phyloP scores from a whole-genome alignment of 1,284 basidiomycete species.

The Cryptococcus maquisensis region DNA sequence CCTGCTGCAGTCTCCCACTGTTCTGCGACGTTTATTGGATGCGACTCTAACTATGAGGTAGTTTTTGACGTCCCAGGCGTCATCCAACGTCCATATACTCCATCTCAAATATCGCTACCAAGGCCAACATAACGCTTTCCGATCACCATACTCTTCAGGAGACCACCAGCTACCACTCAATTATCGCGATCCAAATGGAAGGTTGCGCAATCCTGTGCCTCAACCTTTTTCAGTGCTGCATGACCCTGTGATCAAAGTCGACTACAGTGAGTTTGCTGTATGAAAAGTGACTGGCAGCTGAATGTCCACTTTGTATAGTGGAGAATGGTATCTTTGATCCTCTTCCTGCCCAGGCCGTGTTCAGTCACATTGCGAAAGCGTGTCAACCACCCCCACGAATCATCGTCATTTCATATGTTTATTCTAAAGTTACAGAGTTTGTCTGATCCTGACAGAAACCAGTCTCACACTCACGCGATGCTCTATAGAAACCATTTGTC shows the following conservation, averaged over 20 bases:
- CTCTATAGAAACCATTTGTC: slow-evolving; percentile 33
- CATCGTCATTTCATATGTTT: slow-evolving; percentile 41
- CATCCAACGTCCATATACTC: slow-evolving; percentile 31
- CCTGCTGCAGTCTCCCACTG: neutral
- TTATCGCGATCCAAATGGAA: slow-evolving; percentile 15
- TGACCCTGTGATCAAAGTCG: slow-evolving; percentile 41
- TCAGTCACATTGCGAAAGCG: slow-evolving; percentile 30
- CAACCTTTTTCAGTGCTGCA: slow-evolving; percentile 39
- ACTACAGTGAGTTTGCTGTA: slow-evolving; percentile 33
- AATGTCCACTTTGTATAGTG: slow-evolving; percentile 12
- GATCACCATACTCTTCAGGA: slow-evolving; percentile 13
- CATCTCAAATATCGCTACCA: slow-evolving; percentile 44
- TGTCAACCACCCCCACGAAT: slow-evolving; percentile 39
- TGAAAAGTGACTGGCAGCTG: neutral
- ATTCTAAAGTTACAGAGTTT: slow-evolving; percentile 34
- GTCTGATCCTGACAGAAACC: neutral
- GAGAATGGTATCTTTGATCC: slow-evolving; percentile 40
- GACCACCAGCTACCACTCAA: slow-evolving; percentile 19
- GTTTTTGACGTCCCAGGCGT: slow-evolving; percentile 14
- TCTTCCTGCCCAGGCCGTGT: slow-evolving; percentile 38
- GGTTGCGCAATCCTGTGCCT: slow-evolving; percentile 26
- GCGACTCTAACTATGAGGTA: neutral
- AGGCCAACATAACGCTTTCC: slow-evolving; percentile 9
- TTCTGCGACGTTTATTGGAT: neutral
- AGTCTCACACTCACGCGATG: neutral